A percentile compares a stretch with the other conserved stretches of the same genome.
These are phyloP conservation scores for Penicillium frequentans DNA, from an alignment of 2,329 filamentous ascomycete genomes.

Conservation along the genomic window DNA sequence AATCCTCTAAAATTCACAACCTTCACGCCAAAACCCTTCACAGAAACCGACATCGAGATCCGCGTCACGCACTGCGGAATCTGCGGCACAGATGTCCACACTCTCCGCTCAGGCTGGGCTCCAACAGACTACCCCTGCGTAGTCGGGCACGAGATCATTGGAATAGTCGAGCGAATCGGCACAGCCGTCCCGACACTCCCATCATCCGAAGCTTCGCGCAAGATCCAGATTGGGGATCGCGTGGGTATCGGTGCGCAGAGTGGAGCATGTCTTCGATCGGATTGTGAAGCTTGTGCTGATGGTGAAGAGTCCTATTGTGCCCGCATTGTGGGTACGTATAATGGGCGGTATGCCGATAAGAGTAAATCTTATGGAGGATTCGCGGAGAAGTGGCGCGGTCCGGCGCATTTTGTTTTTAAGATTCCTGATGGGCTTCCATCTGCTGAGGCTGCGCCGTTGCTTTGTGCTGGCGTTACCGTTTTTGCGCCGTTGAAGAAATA, in stretches of 20 bases:
- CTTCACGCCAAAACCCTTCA: conserved; percentile 45
- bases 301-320: conserved; percentile 43
- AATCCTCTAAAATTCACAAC: conserved; percentile 32
- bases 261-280: conserved; percentile 50
- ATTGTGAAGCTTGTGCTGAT: conserved; percentile 43
- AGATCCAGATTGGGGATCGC: conserved; percentile 61
- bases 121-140: conserved; percentile 49
- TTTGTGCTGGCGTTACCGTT: conserved; percentile 75
- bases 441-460: conserved; percentile 64
- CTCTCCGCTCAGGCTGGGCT: conserved; percentile 53
- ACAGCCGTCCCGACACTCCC: conserved; percentile 30
- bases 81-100: conserved; percentile 64
- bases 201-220: conserved; percentile 24
- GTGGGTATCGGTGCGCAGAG: conserved; percentile 65
- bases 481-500: conserved; percentile 69
- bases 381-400: conserved; percentile 55
- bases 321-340: conserved; percentile 39
- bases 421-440: conserved; percentile 54
- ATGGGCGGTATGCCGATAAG: conserved; percentile 34
- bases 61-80: conserved; percentile 66
- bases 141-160: conserved; percentile 67
- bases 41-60: conserved; percentile 67
- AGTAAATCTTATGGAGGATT: conserved; percentile 55
- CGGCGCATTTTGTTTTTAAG: conserved; percentile 59
- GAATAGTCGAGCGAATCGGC: conserved; percentile 57